Base-by-base conservation (phyloP, 345 rosid species). In the Gynandropsis gynandra region DNA sequence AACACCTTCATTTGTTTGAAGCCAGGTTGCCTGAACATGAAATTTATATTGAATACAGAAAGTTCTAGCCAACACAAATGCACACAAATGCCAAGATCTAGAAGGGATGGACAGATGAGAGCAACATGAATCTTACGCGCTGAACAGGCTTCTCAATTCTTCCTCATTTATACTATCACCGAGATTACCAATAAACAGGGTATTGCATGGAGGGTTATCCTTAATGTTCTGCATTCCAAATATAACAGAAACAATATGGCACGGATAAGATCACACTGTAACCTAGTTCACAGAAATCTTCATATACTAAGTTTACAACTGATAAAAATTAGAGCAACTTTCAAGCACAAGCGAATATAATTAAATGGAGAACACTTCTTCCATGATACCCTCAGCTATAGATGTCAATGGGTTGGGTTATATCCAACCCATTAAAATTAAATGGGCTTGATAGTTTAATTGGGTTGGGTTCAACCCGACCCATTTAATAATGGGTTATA, bases 131-230 rank as follows among this genome's bases (percentile, higher is more conserved):
- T 61, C 97, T 79, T 84, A 92, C 97, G 61, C 75, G 35, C 83
- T 82, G 72, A 87, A 79, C 38, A 92, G 71, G 54, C 97, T 84
- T 76, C 95, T 76, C 64, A 92, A 59, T 63, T 92, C 97, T 66
- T 92, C 98, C 72, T 92, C 98, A 42, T 82, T 87, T 56, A 92
- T 83, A 66, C 69, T 87, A 74, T 92, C 97, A 35, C 95, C 97
- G n/a, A 92, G 95, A 64, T 92, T 92, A 54, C 98, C 98, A 72
- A 92, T 92, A 72, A 92, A 92, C 19, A 92, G 65, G 17, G 98
- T 92, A 70, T 87, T 92, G 76, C 98, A 92, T 29, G 98, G 98
- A 48, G 93, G 95, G 40, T 92, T 92, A 59, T 92, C 98, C 65
- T 92, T 92, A 46, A 85, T 85, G 55, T 92, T 92, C 98, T 92